phyloP scores from a whole-genome alignment of 441 rosid species.

The Brassica hybrid region DNA sequence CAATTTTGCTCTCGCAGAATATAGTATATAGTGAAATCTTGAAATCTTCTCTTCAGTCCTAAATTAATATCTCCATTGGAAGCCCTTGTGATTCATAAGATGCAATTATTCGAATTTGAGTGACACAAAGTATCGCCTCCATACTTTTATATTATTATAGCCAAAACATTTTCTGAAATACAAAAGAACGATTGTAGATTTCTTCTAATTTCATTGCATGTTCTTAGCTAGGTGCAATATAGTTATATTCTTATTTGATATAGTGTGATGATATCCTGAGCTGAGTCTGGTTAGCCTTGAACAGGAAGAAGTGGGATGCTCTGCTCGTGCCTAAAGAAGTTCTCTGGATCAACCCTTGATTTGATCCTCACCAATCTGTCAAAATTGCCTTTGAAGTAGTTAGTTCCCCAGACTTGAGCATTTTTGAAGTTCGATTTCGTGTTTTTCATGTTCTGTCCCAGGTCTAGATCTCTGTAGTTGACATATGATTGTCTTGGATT shows the following conservation, averaged over 20 bases:
- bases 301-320: constrained; percentile 57
- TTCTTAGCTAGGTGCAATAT: background rate
- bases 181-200: background rate
- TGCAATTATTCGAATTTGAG: too few relatives aligned
- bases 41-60: too few relatives aligned
- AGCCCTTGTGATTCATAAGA: too few relatives aligned
- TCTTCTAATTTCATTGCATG: background rate
- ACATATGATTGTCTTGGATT: constrained; percentile 64
- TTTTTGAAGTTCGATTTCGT: constrained; percentile 29
- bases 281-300: background rate
- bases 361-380: constrained; percentile 56
- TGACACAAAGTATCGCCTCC: too few relatives aligned
- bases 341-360: constrained; percentile 57
- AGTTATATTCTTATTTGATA: too few relatives aligned
- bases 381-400: constrained; percentile 61
- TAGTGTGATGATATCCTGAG: too few relatives aligned
- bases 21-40: too few relatives aligned
- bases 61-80: too few relatives aligned
- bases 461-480: constrained; percentile 70
- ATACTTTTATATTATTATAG: background rate
- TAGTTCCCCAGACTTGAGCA: constrained; percentile 58
- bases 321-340: constrained; percentile 69
- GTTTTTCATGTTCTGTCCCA: constrained; percentile 29
- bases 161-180: background rate
- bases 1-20: too few relatives aligned